Percentiles rank a stretch among this genome's conserved stretches.
These are phyloP conservation scores for Amanita molliuscula DNA, from an alignment of 768 basidiomycete species.

Conservation along the genomic window DNA sequence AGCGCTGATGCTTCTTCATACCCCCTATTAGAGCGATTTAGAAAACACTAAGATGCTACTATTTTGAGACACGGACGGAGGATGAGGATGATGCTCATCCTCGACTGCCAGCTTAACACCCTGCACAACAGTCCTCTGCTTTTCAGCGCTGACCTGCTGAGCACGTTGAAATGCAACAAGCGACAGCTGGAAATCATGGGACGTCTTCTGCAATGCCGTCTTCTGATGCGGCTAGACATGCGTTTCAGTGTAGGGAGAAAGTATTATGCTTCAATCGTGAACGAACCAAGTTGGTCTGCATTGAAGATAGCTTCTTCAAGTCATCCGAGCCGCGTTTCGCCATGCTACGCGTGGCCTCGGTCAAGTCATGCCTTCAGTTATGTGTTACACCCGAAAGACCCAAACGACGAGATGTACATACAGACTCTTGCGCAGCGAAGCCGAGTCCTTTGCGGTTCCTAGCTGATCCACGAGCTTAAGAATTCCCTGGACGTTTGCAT, in stretches of 20 bases:
- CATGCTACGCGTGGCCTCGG: conserved; percentile 90
- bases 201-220: conserved; percentile 82
- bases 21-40: conserved; percentile 11
- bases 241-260: background rate
- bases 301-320: conserved; percentile 74
- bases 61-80: conserved; percentile 12
- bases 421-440: conserved; percentile 74
- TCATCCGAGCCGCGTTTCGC: conserved; percentile 91
- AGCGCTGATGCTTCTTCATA: conserved; percentile 26
- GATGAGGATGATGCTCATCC: conserved; percentile 37
- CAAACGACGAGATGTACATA: conserved; percentile 29
- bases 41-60: background rate
- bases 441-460: conserved; percentile 75
- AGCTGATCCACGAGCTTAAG: conserved; percentile 94
- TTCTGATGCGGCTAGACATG: conserved; percentile 62
- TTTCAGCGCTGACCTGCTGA: conserved; percentile 82
- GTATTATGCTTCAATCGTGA: background rate
- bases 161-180: conserved; percentile 88
- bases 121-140: conserved; percentile 83
- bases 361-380: conserved; percentile 67
- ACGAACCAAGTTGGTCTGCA: conserved; percentile 53
- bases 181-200: conserved; percentile 85
- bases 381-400: background rate
- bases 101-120: conserved; percentile 79
- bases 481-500: conserved; percentile 93